Conservation (phyloP, 1,139 yeast genomes). For the Blastobotrys illinoisensis region DNA sequence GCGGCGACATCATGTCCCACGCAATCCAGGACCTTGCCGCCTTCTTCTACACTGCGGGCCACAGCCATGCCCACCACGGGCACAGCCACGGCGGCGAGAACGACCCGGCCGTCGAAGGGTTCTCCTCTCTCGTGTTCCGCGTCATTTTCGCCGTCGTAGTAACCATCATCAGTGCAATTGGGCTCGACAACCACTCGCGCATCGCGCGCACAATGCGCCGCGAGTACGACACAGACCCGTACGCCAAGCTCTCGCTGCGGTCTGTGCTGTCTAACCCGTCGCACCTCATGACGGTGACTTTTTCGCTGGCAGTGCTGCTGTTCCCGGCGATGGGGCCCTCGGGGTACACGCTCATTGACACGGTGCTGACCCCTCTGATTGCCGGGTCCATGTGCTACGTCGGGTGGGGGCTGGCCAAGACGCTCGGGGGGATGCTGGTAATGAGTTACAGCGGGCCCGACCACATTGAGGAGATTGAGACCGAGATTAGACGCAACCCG, state of each 20-base stretch:
- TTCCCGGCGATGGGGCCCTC: conserved; percentile 29
- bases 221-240: conserved; percentile 10
- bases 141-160: conserved; percentile 32
- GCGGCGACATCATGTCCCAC: conserved; percentile 82
- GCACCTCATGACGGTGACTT: conserved; percentile 54
- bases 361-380: conserved; percentile 34
- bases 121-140: conserved; percentile 24
- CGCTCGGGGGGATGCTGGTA: conserved; percentile 40
- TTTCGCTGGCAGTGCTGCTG: conserved; percentile 38
- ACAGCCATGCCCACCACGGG: conserved; percentile 35
- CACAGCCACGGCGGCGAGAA: conserved; percentile 43
- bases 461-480: conserved; percentile 27
- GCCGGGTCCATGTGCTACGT: conserved; percentile 37
- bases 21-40: conserved; percentile 67
- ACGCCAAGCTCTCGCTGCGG: conserved; percentile 22
- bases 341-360: conserved; percentile 28
- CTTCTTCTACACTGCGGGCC: conserved; percentile 38
- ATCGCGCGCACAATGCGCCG: conserved; percentile 28
- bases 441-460: conserved; percentile 40
- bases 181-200: conserved; percentile 31
- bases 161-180: conserved; percentile 33
- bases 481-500: conserved; percentile 24
- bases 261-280: conserved; percentile 49
- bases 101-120: conserved; percentile 26
- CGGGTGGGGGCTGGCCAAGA: conserved; percentile 39